phyloP scores from a whole-genome alignment of 1,139 yeast genomes.

The Geotrichum macrosporum region DNA sequence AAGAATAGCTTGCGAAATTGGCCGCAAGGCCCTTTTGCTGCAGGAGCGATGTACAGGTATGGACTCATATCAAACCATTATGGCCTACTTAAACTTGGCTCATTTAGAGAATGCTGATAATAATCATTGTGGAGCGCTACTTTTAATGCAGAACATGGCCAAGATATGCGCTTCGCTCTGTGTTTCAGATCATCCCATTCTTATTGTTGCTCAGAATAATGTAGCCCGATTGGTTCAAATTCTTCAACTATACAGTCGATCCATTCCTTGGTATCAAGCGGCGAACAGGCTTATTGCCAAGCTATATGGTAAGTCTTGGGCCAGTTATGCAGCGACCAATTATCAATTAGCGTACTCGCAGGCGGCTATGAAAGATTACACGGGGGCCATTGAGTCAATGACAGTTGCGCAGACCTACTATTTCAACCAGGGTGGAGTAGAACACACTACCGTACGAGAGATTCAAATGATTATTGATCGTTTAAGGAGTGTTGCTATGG shows the following conservation, averaged over 20 bases:
- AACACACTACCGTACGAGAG: not conserved
- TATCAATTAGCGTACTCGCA: conserved; percentile 66
- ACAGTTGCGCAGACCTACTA: conserved; percentile 44
- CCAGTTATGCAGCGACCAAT: conserved; percentile 54
- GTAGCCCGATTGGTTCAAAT: conserved; percentile 59
- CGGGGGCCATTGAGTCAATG: conserved; percentile 53
- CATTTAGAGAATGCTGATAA: conserved; percentile 61
- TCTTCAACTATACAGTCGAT: conserved; percentile 45
- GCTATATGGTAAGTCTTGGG: conserved; percentile 55
- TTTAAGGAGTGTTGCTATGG: not conserved
- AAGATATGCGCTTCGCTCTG: conserved; percentile 52
- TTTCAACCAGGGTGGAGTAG: not conserved
- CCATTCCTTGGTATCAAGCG: conserved; percentile 49
- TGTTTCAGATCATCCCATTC: conserved; percentile 63
- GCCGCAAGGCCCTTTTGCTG: conserved; percentile 67
- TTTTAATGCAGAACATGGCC: conserved; percentile 58
- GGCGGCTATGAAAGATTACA: conserved; percentile 50
- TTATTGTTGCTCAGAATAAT: conserved; percentile 60
- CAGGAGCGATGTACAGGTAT: conserved; percentile 77
- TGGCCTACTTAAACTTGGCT: conserved; percentile 72
- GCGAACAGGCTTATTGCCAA: conserved; percentile 47
- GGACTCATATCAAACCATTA: conserved; percentile 72
- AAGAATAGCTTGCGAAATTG: conserved; percentile 59
- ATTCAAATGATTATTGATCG: not conserved
- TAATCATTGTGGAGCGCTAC: conserved; percentile 58